Conservation (phyloP, 805 yeast genomes). For the Ogataea minuta region DNA sequence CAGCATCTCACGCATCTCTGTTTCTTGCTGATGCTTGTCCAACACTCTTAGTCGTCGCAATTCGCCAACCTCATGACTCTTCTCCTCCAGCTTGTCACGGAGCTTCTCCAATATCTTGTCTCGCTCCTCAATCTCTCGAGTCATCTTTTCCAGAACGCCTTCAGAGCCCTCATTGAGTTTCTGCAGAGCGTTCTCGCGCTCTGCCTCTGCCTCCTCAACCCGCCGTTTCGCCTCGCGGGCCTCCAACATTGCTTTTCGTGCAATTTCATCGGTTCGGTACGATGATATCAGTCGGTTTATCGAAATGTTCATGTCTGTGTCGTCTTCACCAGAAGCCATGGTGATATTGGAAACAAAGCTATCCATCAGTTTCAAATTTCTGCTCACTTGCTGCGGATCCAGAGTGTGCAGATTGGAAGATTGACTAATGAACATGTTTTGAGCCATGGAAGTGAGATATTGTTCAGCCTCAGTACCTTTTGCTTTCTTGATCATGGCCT, state of each 20-base stretch:
- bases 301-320: slow-evolving; percentile 71
- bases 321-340: slow-evolving; percentile 51
- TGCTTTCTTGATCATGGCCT: slow-evolving; percentile 56
- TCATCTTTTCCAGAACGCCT: slow-evolving; percentile 60
- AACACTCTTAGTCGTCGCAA: slow-evolving; percentile 54
- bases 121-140: slow-evolving; percentile 62
- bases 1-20: slow-evolving; percentile 72
- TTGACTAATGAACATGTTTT: slow-evolving; percentile 55
- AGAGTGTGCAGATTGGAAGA: slow-evolving; percentile 46
- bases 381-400: slow-evolving; percentile 39
- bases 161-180: slow-evolving; percentile 62
- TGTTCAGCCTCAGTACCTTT: slow-evolving; percentile 59
- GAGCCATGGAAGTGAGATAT: slow-evolving; percentile 59
- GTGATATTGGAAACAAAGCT: slow-evolving; percentile 54
- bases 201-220: slow-evolving; percentile 44
- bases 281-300: slow-evolving; percentile 69
- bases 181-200: slow-evolving; percentile 32
- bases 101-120: slow-evolving; percentile 56
- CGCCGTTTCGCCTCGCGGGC: slow-evolving; percentile 39
- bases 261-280: slow-evolving; percentile 82
- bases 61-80: slow-evolving; percentile 62
- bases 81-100: slow-evolving; percentile 58
- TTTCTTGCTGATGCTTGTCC: slow-evolving; percentile 73
- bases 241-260: slow-evolving; percentile 61
- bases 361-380: slow-evolving; percentile 57